Conservation (phyloP, 1,284 basidiomycete species). For the Bjerkandera adusta region DNA sequence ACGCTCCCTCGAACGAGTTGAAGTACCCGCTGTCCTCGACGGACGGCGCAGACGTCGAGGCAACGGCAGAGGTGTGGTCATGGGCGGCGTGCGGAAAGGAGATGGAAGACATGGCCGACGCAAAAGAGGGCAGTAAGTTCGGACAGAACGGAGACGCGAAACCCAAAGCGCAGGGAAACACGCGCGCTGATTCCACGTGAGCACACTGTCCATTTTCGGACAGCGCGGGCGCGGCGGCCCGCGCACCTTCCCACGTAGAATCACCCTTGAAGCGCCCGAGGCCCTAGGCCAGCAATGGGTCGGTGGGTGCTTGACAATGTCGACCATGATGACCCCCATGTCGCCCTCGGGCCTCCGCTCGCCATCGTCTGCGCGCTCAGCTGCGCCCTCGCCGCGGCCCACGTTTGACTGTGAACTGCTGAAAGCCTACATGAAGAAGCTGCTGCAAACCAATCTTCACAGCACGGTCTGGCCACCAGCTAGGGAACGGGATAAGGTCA, state of each 20-base stretch:
- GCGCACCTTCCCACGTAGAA: neutral
- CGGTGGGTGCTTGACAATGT: constrained; percentile 3
- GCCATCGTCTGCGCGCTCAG: constrained; percentile 47
- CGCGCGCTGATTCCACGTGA: constrained; percentile 9
- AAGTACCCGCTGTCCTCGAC: constrained; percentile 38
- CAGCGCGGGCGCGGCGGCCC: neutral
- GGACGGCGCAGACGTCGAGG: constrained; percentile 37
- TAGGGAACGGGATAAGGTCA: constrained; percentile 66
- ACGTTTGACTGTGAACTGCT: constrained; percentile 72
- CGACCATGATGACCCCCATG: constrained; percentile 7
- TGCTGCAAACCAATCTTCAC: constrained; percentile 65
- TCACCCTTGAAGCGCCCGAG: neutral
- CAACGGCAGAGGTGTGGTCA: constrained; percentile 22
- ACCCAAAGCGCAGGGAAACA: constrained; percentile 2
- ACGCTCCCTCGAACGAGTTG: constrained; percentile 39
- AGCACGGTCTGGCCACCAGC: constrained; percentile 61
- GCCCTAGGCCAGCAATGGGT: neutral
- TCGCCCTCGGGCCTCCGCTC: constrained; percentile 52
- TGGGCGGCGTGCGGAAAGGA: constrained; percentile 35
- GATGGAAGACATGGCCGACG: constrained; percentile 38
- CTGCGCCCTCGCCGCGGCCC: constrained; percentile 54
- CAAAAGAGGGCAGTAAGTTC: neutral
- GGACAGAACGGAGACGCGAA: constrained; percentile 4
- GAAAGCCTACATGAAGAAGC: constrained; percentile 75
- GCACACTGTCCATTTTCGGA: constrained; percentile 2